Percentiles rank a stretch among this genome's conserved stretches.
Conservation (phyloP, 208 protist species). For the Trypanosoma boissoni region DNA sequence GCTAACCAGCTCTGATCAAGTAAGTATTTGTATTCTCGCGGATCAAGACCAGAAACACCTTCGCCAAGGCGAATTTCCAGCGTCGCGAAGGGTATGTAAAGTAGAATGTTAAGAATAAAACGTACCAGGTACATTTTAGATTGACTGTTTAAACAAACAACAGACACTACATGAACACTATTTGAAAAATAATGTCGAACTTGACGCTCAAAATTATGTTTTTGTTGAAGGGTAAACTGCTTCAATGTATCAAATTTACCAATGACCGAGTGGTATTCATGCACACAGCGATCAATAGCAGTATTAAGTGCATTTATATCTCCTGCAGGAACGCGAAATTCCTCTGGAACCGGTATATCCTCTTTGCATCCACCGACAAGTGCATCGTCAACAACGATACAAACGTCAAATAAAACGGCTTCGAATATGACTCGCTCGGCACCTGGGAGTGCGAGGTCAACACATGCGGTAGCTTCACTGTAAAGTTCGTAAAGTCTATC, state of each 20-base stretch:
- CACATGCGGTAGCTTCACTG: slow-evolving; percentile 12
- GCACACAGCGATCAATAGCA: slow-evolving; percentile 15
- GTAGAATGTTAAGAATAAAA: slow-evolving; percentile 19
- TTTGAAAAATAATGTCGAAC: slow-evolving; percentile 33
- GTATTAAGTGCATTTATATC: slow-evolving; percentile 14
- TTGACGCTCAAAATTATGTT: slow-evolving; percentile 23
- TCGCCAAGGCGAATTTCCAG: slow-evolving; percentile 15
- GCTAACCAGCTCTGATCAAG: slow-evolving; percentile 12
- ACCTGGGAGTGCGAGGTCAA: slow-evolving; percentile 26
- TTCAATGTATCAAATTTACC: slow-evolving; percentile 13
- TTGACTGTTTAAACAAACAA: slow-evolving; percentile 12
- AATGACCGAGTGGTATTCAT: slow-evolving; percentile 14
- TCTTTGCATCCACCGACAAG: slow-evolving; percentile 18
- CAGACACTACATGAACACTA: slow-evolving; percentile 28
- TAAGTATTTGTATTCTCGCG: not conserved
- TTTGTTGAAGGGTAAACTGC: slow-evolving; percentile 15
- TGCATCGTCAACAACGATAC: slow-evolving; percentile 22
- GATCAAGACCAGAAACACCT: not conserved
- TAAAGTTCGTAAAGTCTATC: slow-evolving; percentile 23
- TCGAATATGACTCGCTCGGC: slow-evolving; percentile 30
- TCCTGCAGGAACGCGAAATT: slow-evolving; percentile 20
- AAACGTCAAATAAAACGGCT: slow-evolving; percentile 26
- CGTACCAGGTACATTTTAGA: slow-evolving; percentile 7
- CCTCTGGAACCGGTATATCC: slow-evolving; percentile 24
- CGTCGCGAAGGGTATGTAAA: slow-evolving; percentile 20